Percentiles rank a stretch among this genome's conserved stretches.
phyloP scores from a whole-genome alignment of 2,329 filamentous ascomycete species.

The Amylocarpus encephaloides region DNA sequence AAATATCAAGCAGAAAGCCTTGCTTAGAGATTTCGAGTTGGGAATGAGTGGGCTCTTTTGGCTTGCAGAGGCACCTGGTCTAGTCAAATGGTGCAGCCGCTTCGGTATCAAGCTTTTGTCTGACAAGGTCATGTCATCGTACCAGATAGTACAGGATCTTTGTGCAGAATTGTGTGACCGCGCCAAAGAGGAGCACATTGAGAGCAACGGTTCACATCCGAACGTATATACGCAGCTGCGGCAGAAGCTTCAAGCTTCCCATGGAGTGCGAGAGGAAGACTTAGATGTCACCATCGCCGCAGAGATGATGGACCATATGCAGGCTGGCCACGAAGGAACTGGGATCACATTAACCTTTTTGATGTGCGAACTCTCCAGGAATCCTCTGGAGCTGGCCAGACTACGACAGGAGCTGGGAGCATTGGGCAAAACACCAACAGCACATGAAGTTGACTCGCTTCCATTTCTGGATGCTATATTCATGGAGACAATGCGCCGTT shows the following conservation, averaged over 20 bases:
- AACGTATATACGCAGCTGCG: constrained; percentile 7
- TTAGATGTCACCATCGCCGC: constrained; percentile 43
- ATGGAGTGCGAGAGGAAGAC: not conserved
- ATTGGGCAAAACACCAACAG: constrained; percentile 23
- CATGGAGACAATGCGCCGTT: constrained; percentile 49
- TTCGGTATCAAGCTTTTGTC: not conserved
- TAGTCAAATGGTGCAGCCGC: not conserved
- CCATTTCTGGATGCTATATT: constrained; percentile 48
- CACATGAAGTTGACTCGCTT: constrained; percentile 40
- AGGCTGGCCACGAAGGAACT: constrained; percentile 70
- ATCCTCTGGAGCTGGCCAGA: constrained; percentile 21
- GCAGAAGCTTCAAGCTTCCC: not conserved
- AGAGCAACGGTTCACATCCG: not conserved
- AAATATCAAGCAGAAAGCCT: not conserved
- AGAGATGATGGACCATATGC: constrained; percentile 67
- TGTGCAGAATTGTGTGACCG: not conserved
- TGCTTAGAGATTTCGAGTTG: not conserved
- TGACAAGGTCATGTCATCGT: not conserved
- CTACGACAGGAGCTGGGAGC: constrained; percentile 37
- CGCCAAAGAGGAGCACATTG: not conserved
- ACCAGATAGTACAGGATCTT: not conserved
- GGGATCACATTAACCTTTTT: constrained; percentile 59
- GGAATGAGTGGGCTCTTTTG: not conserved
- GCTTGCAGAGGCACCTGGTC: not conserved
- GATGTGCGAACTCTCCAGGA: constrained; percentile 47